These are phyloP conservation scores for Apophysomyces sp. DNA, from an alignment of 371 early-diverging fungal species.

Conservation along the genomic window DNA sequence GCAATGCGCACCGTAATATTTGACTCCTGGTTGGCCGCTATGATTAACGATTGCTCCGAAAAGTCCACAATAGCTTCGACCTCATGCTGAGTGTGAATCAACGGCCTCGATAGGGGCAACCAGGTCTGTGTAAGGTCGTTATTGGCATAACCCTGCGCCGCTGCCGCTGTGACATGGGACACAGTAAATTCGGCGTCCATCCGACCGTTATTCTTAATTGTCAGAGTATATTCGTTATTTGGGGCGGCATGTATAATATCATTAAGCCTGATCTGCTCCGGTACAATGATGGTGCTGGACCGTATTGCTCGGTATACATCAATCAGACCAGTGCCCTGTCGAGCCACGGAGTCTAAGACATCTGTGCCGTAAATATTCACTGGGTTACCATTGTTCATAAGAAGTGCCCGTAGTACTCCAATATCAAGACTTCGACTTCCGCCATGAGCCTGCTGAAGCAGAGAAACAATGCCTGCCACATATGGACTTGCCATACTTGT, in stretches of 20 bases:
- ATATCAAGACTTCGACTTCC: slow-evolving; percentile 22
- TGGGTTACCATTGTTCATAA: slow-evolving; percentile 57
- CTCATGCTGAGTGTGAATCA: slow-evolving; percentile 9
- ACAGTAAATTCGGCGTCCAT: slow-evolving; percentile 52
- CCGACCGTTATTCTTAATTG: slow-evolving; percentile 59
- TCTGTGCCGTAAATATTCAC: slow-evolving; percentile 29
- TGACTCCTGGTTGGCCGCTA: slow-evolving; percentile 21
- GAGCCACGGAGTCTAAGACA: slow-evolving; percentile 46
- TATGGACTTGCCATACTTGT: slow-evolving; percentile 79
- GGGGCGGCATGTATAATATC: slow-evolving; percentile 51
- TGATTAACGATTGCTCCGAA: slow-evolving; percentile 5
- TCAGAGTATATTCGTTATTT: slow-evolving; percentile 46
- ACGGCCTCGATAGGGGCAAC: slow-evolving; percentile 27
- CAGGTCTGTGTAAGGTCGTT: not conserved
- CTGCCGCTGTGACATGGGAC: slow-evolving; percentile 38
- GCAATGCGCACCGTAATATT: slow-evolving; percentile 28
- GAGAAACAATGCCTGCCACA: slow-evolving; percentile 67
- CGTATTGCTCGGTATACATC: slow-evolving; percentile 60
- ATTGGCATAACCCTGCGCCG: slow-evolving; percentile 42
- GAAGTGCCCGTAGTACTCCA: slow-evolving; percentile 25
- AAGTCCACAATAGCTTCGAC: slow-evolving; percentile 28
- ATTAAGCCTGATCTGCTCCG: slow-evolving; percentile 65
- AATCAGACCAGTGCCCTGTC: slow-evolving; percentile 77
- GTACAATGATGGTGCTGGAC: slow-evolving; percentile 51
- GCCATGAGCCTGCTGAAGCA: slow-evolving; percentile 39